Base-by-base conservation (phyloP, 2,329 filamentous ascomycete species). In the Pseudogymnoascus pannorum region DNA sequence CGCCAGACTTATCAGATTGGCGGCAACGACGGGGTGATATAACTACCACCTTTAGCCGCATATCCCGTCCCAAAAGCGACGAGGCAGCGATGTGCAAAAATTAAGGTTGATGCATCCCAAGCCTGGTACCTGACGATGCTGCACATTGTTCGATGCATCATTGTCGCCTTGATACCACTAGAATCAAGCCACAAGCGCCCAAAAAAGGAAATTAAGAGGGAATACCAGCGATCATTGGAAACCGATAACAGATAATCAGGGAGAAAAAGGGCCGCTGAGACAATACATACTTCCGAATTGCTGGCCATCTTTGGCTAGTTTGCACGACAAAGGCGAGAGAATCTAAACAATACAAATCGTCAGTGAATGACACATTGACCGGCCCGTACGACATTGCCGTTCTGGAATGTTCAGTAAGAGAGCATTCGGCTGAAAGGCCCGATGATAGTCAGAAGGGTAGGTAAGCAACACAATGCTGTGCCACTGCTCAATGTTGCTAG, bases 141-240 rank as follows among this genome's bases (percentile, higher is more conserved):
- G n/a, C 48, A 16, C 9, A n/a, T 12, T 16, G 44, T 29, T 18
- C 16, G n/a, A 20, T 54, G 48, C 26, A 12, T 18, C 26, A 18
- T 54, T 8, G 24, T 16, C 24, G 44, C 48, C 24, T 54, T 54
- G 48, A 54, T 12, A 51, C 44, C 44, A 51, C 44, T 51, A 54
- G 48, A 1, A 54, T 18, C 48, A 31, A 31, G 48, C 48, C 48
- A 54, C 26, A 54, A 31, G n/a, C 48, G 48, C 48, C 48, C 48
- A 54, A 54, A 54, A 54, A 26, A 54, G 48, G 48, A 54, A 54
- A 54, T 54, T 54, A 54, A 54, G 48, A 54, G 26, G 48, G 48
- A 54, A 54, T 54, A 20, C 24, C 48, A 31, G 31, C 31, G 24
- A 31, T 31, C 48, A 20, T 29, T 54, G 48, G 48, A 54, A 54